Evolutionary conservation across 2,329 filamentous ascomycete genomes (phyloP), one percentile per base, ranked within the genome.

Genomic region (Neonectria ditissima): DNA sequence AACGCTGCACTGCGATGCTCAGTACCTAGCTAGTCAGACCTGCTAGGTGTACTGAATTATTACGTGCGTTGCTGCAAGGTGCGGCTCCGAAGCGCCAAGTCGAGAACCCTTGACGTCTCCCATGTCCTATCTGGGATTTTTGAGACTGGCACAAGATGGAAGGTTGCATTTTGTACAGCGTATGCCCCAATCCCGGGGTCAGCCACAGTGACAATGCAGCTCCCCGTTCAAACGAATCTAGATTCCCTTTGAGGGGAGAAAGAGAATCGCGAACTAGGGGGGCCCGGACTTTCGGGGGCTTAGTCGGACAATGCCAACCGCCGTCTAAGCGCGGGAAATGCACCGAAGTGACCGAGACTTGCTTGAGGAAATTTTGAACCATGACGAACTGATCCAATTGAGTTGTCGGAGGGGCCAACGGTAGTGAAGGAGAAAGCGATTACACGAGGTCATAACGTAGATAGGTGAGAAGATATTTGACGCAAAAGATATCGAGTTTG

Each of bases 61-160:
- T n/a, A 41, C 22, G 22, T 52, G 18, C n/a, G 26, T 28, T 45
- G 68, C 43, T 61, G 44, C 41, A 24, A 54, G 43, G 50, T 68
- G 67, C 65, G 65, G 67, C 67, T 69, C 67, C 67, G 67, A 67
- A 30, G 59, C 62, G 50, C 22, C 22, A 37, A 56, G 48, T 47
- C 67, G 57, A 20, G 51, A 61, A 67, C 59, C 39, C 41, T 26
- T 60, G 43, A 30, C 56, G 30, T 50, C 61, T 57, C 52, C 39
- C 47, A 45, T 48, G 4, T 43, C 52, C 24, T 9, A 11, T 56
- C 56, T 57, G 55, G 62, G 65, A 57, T 67, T 56, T 48, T 28
- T 45, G 14, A 63, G 50, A 26, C 30, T 24, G 14, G 13, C 6
- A 20, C 18, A 5, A 13, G 22, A 24, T 22, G n/a, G n/a, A n/a